Percentiles rank a stretch among this genome's conserved stretches.
Evolutionary conservation across 345 rosid species (phyloP).

Genomic region (Crucihimalaya himalaica): DNA sequence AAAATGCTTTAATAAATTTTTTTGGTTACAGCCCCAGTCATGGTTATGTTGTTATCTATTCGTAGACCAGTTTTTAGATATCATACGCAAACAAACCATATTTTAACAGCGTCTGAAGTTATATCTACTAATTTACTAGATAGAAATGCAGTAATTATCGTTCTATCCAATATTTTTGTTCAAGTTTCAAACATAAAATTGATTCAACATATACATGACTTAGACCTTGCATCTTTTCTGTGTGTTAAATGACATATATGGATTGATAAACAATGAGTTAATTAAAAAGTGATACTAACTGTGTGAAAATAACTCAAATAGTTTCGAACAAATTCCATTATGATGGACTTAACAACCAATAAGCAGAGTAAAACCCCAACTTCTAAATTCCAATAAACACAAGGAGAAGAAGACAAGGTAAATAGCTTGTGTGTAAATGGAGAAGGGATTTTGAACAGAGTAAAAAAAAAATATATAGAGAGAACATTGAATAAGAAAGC

Average conservation of each 20-base stretch:
- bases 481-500: slow-evolving; percentile 30
- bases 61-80: too few species aligned
- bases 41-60: neutral
- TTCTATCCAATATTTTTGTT: too few species aligned
- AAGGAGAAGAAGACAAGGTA: slow-evolving; percentile 26
- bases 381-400: slow-evolving; percentile 10
- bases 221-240: neutral
- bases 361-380: neutral
- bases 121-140: neutral
- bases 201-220: neutral
- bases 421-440: slow-evolving; percentile 8
- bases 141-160: too few species aligned
- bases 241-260: neutral
- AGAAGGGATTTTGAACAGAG: slow-evolving; percentile 9
- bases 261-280: neutral
- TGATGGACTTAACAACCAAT: neutral
- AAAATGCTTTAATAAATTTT: too few species aligned
- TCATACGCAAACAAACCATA: neutral
- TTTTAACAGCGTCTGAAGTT: neutral
- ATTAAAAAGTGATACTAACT: neutral
- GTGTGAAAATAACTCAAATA: neutral
- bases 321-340: neutral
- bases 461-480: neutral
- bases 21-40: neutral
- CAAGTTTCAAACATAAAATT: too few species aligned